Base-by-base conservation (phyloP, 2,329 filamentous ascomycete species). In the Aureobasidium mangrovei region DNA sequence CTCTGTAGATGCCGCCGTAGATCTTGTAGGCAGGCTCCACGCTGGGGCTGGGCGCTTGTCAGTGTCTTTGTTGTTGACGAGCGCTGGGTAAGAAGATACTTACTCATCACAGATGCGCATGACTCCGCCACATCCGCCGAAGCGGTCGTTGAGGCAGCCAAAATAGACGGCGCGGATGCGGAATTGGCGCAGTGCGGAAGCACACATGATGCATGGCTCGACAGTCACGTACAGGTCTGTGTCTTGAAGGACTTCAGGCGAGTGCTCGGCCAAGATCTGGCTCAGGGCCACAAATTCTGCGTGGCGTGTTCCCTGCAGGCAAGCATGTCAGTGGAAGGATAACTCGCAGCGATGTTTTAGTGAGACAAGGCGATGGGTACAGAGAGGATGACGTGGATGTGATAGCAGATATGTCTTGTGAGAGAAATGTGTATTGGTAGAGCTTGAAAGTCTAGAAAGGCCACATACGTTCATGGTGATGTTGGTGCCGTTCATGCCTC, bases 181-280 rank as follows among this genome's bases (percentile, higher is more conserved):
- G 60, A 94, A 85, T 70, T 98, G 94, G 49, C 90, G 83, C 48
- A 98, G 78, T 52, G 94, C 82, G 5, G 90, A 94, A 9, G 93
- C 93, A 67, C 93, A 98, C 93, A 98, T 98, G 73, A 98, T 89
- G 69, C 93, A 98, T 4, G 93, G 93, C 72, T 98, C 94, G 53
- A 98, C 91, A 0, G 93, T 98, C 46, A 98, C 93, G 70, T 98
- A 98, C 49, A 98, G 81, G 64, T 86, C 83, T 7, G 83, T 86
- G 60, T 91, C 81, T 38, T 75, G 76, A 61, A 97, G 76, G 59
- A 91, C 80, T 9, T 77, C 78, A 33, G 81, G 78, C 52, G 85
- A 78, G 60, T 93, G 79, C 51, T 77, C 77, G 26, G 78, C 72
- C 43, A 87, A 74, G 60, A 86, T 81, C 58, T 81, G 72, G 55